phyloP scores from a whole-genome alignment of 177 flowering plant species.

The Vitis hybrid region DNA sequence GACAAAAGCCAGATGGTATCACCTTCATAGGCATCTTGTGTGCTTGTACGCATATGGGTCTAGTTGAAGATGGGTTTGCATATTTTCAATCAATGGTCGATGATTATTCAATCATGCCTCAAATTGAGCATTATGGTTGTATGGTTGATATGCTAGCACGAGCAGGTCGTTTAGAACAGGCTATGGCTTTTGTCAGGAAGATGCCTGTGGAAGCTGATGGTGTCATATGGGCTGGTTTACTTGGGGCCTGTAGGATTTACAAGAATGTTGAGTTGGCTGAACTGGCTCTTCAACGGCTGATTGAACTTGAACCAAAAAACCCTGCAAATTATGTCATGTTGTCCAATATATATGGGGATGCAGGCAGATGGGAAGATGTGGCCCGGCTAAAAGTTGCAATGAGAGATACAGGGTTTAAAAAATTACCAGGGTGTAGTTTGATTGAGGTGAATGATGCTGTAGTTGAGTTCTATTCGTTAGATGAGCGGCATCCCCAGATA shows the following conservation, averaged over 20 bases:
- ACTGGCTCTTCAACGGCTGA: constrained; percentile 49
- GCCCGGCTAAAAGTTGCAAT: constrained; percentile 63
- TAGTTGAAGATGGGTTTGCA: constrained; percentile 53
- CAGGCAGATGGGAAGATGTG: constrained; percentile 58
- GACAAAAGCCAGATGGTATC: constrained; percentile 62
- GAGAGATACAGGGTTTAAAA: constrained; percentile 56
- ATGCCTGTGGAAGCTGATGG: constrained; percentile 80
- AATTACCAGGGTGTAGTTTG: constrained; percentile 71
- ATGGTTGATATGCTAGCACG: constrained; percentile 73
- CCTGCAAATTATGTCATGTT: constrained; percentile 74
- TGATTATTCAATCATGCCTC: constrained; percentile 49
- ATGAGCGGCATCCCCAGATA: constrained; percentile 56
- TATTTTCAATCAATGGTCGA: constrained; percentile 60
- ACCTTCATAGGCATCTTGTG: constrained; percentile 72
- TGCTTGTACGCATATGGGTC: constrained; percentile 80
- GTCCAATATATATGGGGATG: constrained; percentile 69
- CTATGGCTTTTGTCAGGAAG: constrained; percentile 47
- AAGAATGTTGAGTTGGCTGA: constrained; percentile 68
- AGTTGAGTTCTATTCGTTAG: constrained; percentile 60
- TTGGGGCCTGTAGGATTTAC: constrained; percentile 66
- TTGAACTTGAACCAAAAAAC: constrained; percentile 63
- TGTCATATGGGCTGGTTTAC: constrained; percentile 78
- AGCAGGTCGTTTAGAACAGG: constrained; percentile 65
- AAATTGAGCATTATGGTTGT: constrained; percentile 86
- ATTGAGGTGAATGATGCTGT: constrained; percentile 60